Conservation (phyloP, 805 yeast species). For the Wickerhamomyces subpelliculosus region DNA sequence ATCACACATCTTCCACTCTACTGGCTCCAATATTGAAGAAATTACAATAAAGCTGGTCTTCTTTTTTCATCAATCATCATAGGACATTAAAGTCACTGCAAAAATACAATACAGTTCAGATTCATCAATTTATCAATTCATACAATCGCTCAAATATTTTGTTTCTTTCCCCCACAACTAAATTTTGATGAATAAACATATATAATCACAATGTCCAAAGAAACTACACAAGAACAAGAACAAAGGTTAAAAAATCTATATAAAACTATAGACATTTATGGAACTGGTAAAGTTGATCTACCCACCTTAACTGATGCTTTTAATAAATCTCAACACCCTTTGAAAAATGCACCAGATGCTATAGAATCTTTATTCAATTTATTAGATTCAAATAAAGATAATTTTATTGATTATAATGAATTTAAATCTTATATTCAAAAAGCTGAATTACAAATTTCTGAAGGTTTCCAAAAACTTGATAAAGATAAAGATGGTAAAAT, state of each 20-base stretch:
- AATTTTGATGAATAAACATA: not conserved
- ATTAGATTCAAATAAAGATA: slow-evolving; percentile 52
- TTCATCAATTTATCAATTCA: no score
- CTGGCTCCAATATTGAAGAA: no score
- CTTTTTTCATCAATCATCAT: no score
- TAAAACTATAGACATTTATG: slow-evolving; percentile 33
- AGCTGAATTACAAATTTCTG: slow-evolving; percentile 66
- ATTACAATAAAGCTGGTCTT: no score
- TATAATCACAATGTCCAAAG: not conserved
- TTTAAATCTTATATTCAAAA: slow-evolving; percentile 56
- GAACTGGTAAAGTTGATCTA: slow-evolving; percentile 30
- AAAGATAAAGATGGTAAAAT: slow-evolving; percentile 67
- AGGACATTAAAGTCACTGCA: no score
- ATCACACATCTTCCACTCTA: no score
- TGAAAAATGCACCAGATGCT: slow-evolving; percentile 53
- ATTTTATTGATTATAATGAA: slow-evolving; percentile 53
- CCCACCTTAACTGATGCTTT: slow-evolving; percentile 32
- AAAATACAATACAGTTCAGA: no score
- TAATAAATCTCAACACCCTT: slow-evolving; percentile 48
- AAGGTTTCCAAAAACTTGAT: slow-evolving; percentile 65
- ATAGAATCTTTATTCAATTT: slow-evolving; percentile 49
- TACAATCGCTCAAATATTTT: no score
- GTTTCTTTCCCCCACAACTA: no score
- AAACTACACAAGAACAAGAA: slow-evolving; percentile 1
- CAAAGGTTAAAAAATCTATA: slow-evolving; percentile 26